Evolutionary conservation across 305 asterid species (phyloP).

Genomic region (Ajuga reptans): DNA sequence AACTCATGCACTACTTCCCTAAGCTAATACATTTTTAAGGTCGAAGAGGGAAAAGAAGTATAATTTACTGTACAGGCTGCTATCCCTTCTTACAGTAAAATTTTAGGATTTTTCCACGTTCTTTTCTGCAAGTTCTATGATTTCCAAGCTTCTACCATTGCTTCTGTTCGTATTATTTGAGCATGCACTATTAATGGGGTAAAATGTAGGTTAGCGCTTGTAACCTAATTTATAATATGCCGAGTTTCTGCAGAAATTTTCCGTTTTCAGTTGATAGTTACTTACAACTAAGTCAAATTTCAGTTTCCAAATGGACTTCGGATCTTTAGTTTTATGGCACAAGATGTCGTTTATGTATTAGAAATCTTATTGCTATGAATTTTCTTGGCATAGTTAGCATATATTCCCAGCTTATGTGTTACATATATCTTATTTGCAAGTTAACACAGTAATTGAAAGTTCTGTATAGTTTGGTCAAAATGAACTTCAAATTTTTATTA

Average conservation of each 20-base stretch:
- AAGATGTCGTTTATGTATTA: constrained; percentile 2
- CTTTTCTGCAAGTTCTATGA: constrained; percentile 1
- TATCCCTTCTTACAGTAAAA: neutral
- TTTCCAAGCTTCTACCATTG: neutral
- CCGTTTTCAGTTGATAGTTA: neutral
- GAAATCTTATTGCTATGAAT: neutral
- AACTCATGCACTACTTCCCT: neutral
- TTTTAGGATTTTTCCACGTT: neutral
- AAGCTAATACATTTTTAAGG: neutral
- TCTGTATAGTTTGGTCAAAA: neutral
- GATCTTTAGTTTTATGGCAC: constrained; percentile 14
- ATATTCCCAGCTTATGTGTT: neutral
- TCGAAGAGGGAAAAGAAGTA: neutral
- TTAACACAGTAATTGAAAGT: neutral
- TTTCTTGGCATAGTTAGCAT: neutral
- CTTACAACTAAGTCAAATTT: neutral
- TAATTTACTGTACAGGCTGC: neutral
- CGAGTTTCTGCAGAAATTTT: neutral
- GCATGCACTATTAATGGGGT: neutral
- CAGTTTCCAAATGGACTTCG: constrained; percentile 1
- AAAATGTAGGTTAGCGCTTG: neutral
- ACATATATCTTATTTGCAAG: neutral
- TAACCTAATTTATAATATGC: constrained; percentile 1
- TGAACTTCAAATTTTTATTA: neutral
- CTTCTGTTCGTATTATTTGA: constrained; percentile 2